These are phyloP conservation scores for Macrophomina tecta DNA, from an alignment of 2,329 filamentous ascomycete species.

Conservation along the genomic window DNA sequence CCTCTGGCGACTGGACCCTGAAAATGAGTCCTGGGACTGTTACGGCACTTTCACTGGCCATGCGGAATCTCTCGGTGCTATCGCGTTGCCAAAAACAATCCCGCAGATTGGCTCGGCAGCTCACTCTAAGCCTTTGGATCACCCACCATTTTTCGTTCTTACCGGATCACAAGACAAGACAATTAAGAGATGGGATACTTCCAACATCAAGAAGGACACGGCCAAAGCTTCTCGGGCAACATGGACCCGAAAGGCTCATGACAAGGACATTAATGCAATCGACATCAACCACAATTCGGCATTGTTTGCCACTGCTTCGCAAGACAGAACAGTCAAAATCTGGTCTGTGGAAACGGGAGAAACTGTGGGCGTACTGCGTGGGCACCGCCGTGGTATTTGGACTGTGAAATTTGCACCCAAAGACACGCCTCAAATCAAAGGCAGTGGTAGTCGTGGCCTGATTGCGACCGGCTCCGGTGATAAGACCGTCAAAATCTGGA, in stretches of 20 bases:
- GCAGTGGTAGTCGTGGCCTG: slow-evolving; percentile 74
- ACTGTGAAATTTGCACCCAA: slow-evolving; percentile 87
- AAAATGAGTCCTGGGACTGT: slow-evolving; percentile 76
- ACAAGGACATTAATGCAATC: slow-evolving; percentile 98
- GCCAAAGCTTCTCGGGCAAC: slow-evolving; percentile 68
- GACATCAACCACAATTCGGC: slow-evolving; percentile 75
- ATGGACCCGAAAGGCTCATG: slow-evolving; percentile 94
- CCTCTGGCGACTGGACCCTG: slow-evolving; percentile 84
- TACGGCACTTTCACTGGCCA: slow-evolving; percentile 87
- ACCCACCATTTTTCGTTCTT: slow-evolving; percentile 83
- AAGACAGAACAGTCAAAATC: slow-evolving; percentile 96
- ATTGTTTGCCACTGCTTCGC: slow-evolving; percentile 94
- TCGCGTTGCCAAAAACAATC: slow-evolving; percentile 75
- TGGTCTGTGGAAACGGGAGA: slow-evolving; percentile 92
- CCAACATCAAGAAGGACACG: slow-evolving; percentile 40
- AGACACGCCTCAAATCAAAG: slow-evolving; percentile 65
- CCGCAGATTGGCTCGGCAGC: slow-evolving; percentile 74
- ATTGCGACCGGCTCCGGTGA: slow-evolving; percentile 92
- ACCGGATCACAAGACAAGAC: slow-evolving; percentile 96
- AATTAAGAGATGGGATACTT: slow-evolving; percentile 85
- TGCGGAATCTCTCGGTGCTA: slow-evolving; percentile 89
- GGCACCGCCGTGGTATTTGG: slow-evolving; percentile 96
- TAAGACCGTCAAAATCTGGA: slow-evolving; percentile 97
- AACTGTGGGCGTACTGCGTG: slow-evolving; percentile 86
- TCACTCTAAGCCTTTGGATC: slow-evolving; percentile 72